These are phyloP conservation scores for Desmodesmus armatus DNA, from an alignment of 139 green algal species.

Conservation along the genomic window DNA sequence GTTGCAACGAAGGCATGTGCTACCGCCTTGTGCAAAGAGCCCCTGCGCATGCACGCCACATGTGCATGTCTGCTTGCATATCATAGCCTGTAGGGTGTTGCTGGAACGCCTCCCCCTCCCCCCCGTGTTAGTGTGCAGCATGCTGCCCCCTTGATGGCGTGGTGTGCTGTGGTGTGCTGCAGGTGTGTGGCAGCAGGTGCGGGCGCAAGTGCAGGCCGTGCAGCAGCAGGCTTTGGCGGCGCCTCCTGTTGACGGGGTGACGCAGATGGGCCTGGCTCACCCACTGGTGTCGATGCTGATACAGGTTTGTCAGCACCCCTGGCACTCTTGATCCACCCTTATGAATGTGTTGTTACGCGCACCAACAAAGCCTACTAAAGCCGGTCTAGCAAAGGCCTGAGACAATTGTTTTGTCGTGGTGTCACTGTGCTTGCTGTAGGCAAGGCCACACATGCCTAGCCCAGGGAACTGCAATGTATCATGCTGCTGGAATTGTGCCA, in stretches of 20 bases:
- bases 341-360: not conserved
- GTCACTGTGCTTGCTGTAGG: no score
- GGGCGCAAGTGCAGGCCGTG: not conserved
- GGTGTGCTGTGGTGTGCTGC: not conserved
- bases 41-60: not conserved
- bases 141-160: not conserved
- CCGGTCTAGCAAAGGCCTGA: no score
- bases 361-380: not conserved
- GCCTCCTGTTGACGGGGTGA: not conserved
- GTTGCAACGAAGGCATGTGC: not conserved
- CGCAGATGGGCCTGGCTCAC: constrained; percentile 9
- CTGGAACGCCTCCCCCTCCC: no score
- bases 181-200: not conserved
- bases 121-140: no score
- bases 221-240: not conserved
- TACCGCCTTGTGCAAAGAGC: no score
- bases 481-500: not conserved
- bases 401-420: no score
- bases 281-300: constrained; percentile 25
- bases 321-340: not conserved
- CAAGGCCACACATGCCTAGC: no score
- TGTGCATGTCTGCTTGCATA: not conserved
- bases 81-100: no score
- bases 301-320: not conserved
- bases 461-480: no score